Percentiles rank a stretch among this genome's conserved stretches.
Evolutionary conservation across 2,329 filamentous ascomycete genomes (phyloP).

Genomic region (Paecilomyces dactylethromorphus): DNA sequence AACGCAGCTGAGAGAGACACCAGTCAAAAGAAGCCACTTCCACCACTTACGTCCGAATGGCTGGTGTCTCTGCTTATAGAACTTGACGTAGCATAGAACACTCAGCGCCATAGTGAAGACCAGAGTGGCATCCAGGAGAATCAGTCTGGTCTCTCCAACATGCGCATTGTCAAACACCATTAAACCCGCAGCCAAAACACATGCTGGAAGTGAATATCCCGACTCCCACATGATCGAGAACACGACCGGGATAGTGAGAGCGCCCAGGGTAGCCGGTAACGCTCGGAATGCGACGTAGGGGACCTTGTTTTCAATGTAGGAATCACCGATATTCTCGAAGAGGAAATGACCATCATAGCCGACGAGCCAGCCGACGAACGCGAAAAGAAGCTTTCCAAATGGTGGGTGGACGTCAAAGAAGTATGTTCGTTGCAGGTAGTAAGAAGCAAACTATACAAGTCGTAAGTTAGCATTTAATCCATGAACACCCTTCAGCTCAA

Average conservation of each 20-base stretch:
- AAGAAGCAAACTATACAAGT: slow-evolving; percentile 45
- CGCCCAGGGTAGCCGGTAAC: slow-evolving; percentile 84
- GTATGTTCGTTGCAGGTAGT: slow-evolving; percentile 93
- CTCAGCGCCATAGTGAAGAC: slow-evolving; percentile 96
- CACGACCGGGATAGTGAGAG: slow-evolving; percentile 85
- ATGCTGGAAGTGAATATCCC: slow-evolving; percentile 90
- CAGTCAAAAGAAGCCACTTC: slow-evolving; percentile 97
- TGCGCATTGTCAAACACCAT: slow-evolving; percentile 96
- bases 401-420: slow-evolving; percentile 99
- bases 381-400: slow-evolving; percentile 96
- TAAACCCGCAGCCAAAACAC: slow-evolving; percentile 75
- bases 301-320: slow-evolving; percentile 93
- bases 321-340: slow-evolving; percentile 99
- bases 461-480: neutral
- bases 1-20: slow-evolving; percentile 90
- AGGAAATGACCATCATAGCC: slow-evolving; percentile 96
- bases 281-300: slow-evolving; percentile 95
- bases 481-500: neutral
- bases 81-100: slow-evolving; percentile 88
- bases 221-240: slow-evolving; percentile 99
- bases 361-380: slow-evolving; percentile 93
- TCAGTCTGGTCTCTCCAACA: slow-evolving; percentile 90
- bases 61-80: slow-evolving; percentile 89
- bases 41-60: slow-evolving; percentile 96
- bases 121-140: slow-evolving; percentile 87